Conservation (phyloP, 2,329 filamentous ascomycete species). For the Penicillium capsulatum region DNA sequence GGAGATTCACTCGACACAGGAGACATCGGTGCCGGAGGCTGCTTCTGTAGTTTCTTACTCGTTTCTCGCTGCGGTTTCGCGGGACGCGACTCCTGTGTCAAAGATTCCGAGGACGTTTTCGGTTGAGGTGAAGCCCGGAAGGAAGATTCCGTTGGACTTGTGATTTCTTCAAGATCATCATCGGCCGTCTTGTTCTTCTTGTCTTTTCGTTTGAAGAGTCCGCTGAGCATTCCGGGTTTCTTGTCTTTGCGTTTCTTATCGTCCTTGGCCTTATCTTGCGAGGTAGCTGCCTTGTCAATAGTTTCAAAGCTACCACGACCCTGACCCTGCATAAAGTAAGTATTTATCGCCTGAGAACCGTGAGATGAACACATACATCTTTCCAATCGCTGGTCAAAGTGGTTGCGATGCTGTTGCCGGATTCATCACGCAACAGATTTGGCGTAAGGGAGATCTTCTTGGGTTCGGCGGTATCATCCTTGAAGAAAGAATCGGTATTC, state of each 20-base stretch:
- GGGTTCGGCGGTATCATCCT: slow-evolving; percentile 89
- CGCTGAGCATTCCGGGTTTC: slow-evolving; percentile 68
- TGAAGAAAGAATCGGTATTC: slow-evolving; percentile 96
- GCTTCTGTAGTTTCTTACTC: slow-evolving; percentile 66
- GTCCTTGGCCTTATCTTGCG: slow-evolving; percentile 63
- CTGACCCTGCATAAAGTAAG: slow-evolving; percentile 35
- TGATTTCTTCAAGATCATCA: slow-evolving; percentile 52
- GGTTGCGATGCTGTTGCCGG: slow-evolving; percentile 19
- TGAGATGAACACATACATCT: slow-evolving; percentile 32
- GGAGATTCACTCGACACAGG: slow-evolving; percentile 20
- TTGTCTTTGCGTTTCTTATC: slow-evolving; percentile 71
- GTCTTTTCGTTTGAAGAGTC: slow-evolving; percentile 63
- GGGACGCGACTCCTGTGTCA: slow-evolving; percentile 30
- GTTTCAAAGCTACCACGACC: slow-evolving; percentile 68
- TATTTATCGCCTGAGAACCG: background rate
- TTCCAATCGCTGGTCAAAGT: slow-evolving; percentile 32
- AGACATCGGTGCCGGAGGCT: slow-evolving; percentile 47
- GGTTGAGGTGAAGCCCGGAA: slow-evolving; percentile 42
- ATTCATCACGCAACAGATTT: slow-evolving; percentile 81
- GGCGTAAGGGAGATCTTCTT: slow-evolving; percentile 97
- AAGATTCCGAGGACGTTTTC: slow-evolving; percentile 44
- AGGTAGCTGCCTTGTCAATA: slow-evolving; percentile 63
- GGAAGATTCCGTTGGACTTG: slow-evolving; percentile 57
- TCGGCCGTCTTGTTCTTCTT: slow-evolving; percentile 53
- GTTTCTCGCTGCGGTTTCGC: slow-evolving; percentile 52